These are phyloP conservation scores for Lactarius psammicola DNA, from an alignment of 768 basidiomycete genomes.

Conservation along the genomic window DNA sequence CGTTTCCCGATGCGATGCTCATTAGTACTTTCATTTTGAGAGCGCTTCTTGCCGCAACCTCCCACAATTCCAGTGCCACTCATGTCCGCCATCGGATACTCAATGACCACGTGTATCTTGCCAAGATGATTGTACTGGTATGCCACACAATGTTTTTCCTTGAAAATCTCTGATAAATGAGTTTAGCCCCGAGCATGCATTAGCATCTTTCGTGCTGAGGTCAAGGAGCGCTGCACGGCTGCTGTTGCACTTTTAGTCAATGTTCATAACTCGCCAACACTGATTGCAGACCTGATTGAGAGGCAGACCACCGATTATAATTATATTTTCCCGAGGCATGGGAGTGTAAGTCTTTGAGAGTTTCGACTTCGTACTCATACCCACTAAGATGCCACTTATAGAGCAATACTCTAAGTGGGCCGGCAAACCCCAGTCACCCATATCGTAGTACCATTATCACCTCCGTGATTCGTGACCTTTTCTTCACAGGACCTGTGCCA, in stretches of 20 bases:
- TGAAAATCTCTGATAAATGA: not conserved
- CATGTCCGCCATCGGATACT: not conserved
- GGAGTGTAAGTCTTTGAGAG: not conserved
- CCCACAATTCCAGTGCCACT: too few species aligned
- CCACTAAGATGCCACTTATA: not conserved
- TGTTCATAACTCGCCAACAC: not conserved
- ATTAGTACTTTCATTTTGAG: too few species aligned
- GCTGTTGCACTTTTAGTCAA: not conserved
- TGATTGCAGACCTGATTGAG: not conserved
- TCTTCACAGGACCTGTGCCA: not conserved
- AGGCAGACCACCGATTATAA: not conserved
- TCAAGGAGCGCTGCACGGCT: not conserved
- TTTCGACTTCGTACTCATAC: fast-evolving
- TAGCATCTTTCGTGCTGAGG: not conserved
- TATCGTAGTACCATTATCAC: not conserved
- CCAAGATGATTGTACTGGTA: not conserved
- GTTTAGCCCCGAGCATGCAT: not conserved
- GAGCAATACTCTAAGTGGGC: not conserved
- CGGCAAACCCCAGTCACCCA: not conserved
- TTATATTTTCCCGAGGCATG: not conserved
- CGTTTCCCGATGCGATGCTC: too few species aligned
- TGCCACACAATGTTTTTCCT: not conserved
- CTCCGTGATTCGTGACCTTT: not conserved
- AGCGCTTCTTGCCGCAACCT: too few species aligned
- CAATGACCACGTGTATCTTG: not conserved